A percentile compares a stretch with the other conserved stretches of the same genome.
Conservation (phyloP, 169 alveolate genomes). For the Cryptosporidium meleagridis region DNA sequence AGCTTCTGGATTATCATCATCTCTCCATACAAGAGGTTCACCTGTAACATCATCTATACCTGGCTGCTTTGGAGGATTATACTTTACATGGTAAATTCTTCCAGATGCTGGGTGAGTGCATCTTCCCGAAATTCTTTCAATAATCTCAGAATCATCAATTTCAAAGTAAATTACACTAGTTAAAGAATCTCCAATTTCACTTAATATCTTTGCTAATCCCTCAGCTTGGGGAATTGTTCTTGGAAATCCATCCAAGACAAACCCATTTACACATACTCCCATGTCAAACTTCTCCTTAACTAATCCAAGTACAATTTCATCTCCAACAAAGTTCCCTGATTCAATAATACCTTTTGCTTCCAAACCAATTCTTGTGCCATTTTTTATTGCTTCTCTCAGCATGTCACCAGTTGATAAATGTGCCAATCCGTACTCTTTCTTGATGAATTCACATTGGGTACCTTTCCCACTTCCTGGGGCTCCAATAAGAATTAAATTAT, state of each 20-base stretch:
- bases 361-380: conserved; percentile 90
- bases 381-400: conserved; percentile 90
- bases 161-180: conserved; percentile 89
- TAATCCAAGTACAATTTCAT: conserved; percentile 89
- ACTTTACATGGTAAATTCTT: conserved; percentile 91
- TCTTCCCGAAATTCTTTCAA: conserved; percentile 92
- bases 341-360: conserved; percentile 91
- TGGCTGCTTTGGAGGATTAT: conserved; percentile 91
- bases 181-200: conserved; percentile 77
- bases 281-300: conserved; percentile 88
- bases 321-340: conserved; percentile 91
- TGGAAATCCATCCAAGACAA: conserved; percentile 95
- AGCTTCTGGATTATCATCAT: conserved; percentile 86
- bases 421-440: conserved; percentile 83
- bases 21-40: conserved; percentile 85
- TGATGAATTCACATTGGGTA: conserved; percentile 85
- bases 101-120: conserved; percentile 93
- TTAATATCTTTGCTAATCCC: conserved; percentile 83
- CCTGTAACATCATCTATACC: conserved; percentile 93
- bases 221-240: conserved; percentile 92
- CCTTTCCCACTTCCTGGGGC: conserved; percentile 92
- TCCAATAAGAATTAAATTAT: conserved; percentile 82
- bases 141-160: conserved; percentile 88
- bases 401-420: conserved; percentile 93
- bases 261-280: conserved; percentile 90